Conservation (phyloP, 495 filamentous ascomycete genomes). For the Xylaria castorea region DNA sequence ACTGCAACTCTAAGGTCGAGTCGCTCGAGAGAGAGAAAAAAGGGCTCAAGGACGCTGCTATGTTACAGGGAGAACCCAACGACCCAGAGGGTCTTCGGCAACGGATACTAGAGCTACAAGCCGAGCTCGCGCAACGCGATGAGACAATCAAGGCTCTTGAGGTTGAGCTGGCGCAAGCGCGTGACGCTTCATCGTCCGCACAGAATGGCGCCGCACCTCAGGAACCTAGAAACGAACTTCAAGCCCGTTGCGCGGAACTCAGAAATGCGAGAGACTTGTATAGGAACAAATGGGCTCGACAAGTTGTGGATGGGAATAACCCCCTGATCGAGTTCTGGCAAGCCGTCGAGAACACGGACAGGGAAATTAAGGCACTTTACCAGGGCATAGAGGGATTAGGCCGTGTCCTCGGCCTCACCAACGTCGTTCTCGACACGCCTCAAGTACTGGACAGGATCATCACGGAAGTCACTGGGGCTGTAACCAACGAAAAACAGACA, state of each 20-base stretch:
- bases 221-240: neutral
- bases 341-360: conserved; percentile 16
- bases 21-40: neutral
- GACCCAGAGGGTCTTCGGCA: conserved; percentile 2
- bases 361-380: conserved; percentile 19
- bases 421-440: conserved; percentile 3
- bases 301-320: neutral
- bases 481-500: neutral
- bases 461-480: neutral
- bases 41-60: neutral
- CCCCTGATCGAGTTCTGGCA: conserved; percentile 22
- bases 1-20: neutral
- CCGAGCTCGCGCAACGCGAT: neutral
- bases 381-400: conserved; percentile 1
- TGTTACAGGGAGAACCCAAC: neutral
- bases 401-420: conserved; percentile 17
- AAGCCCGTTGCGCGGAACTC: conserved; percentile 7
- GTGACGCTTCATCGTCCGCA: neutral
- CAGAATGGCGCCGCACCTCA: neutral
- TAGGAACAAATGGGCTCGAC: conserved; percentile 15
- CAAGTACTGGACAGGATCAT: conserved; percentile 13
- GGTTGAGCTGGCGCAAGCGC: neutral
- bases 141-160: neutral
- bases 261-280: conserved; percentile 5
- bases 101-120: neutral